These are phyloP conservation scores for Vitis vinifera DNA, from an alignment of 164 flowering plant genomes.

Conservation along the genomic window ASM3070453v1 NC_081817.1:8605001-8605500, in stretches of 20 bases:
- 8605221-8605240: conserved; percentile 90
- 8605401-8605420: neutral
- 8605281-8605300: no score
- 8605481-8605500: conserved; percentile 86
- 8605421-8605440: neutral
- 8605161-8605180: conserved; percentile 69
- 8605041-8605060: no score
- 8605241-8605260: conserved; percentile 32
- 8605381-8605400: conserved; percentile 5
- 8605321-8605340: no score
- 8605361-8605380: conserved; percentile 78
- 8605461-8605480: neutral
- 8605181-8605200: conserved; percentile 77
- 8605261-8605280: no score
- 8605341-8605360: conserved; percentile 75
- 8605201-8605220: conserved; percentile 64
- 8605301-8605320: no score
- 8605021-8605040: no score
- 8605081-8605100: no score
- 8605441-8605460: neutral
- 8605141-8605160: conserved; percentile 88
- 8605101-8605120: no score
- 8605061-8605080: no score
- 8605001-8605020: no score
- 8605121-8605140: conserved; percentile 75